Evolutionary conservation across 805 yeast species (phyloP).

Genomic region (Saturnispora halmiae): DNA sequence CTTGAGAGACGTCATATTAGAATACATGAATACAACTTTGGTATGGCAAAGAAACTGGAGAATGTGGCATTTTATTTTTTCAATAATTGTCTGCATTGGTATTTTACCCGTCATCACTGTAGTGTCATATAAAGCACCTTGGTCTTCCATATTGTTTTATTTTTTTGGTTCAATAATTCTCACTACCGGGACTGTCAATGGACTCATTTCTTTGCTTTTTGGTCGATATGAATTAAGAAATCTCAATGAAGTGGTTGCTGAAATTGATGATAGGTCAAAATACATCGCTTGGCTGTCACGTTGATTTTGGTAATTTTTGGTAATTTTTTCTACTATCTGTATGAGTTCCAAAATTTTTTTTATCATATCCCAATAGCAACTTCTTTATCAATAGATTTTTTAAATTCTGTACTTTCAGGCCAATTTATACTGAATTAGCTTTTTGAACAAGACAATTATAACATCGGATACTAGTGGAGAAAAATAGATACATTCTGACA

Average conservation of each 20-base stretch:
- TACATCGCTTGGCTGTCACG: conserved; percentile 8
- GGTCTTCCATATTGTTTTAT: conserved; percentile 61
- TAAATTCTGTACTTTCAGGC: too few species aligned
- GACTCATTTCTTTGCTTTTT: conserved; percentile 68
- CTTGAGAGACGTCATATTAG: conserved; percentile 37
- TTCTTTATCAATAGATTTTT: too few species aligned
- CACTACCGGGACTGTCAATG: conserved; percentile 63
- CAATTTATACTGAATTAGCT: too few species aligned
- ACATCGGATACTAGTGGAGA: too few species aligned
- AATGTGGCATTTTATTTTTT: conserved; percentile 48
- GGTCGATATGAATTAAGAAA: conserved; percentile 78
- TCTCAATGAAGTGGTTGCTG: conserved; percentile 61
- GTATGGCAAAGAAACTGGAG: conserved; percentile 60
- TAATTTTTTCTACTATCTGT: neutral
- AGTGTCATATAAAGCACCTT: conserved; percentile 43
- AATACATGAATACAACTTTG: conserved; percentile 42
- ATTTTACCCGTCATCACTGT: conserved; percentile 50
- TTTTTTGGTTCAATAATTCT: conserved; percentile 46
- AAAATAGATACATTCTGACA: too few species aligned
- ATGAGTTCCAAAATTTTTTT: too few species aligned
- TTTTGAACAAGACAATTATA: too few species aligned
- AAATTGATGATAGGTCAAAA: conserved; percentile 37
- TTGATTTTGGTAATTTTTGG: neutral
- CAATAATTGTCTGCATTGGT: conserved; percentile 44
- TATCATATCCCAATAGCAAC: too few species aligned